Conservation (phyloP, 495 filamentous ascomycete genomes). For the Penicillium parvum region DNA sequence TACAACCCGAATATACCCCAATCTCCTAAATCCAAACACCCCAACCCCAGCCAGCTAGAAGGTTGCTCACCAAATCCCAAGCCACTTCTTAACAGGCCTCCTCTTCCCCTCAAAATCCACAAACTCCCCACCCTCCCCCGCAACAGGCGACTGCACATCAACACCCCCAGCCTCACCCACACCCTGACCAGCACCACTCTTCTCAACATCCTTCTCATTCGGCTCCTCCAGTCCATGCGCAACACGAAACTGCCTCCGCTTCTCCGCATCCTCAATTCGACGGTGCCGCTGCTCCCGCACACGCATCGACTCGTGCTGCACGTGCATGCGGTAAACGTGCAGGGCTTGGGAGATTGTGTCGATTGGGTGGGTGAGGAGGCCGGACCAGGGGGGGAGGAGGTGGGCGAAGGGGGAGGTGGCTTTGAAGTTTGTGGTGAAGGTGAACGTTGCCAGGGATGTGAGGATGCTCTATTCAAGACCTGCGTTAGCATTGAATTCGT, state of each 20-base stretch:
- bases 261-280: constrained; percentile 71
- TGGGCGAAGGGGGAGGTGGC: constrained; percentile 65
- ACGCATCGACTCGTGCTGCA: constrained; percentile 55
- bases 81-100: constrained; percentile 56
- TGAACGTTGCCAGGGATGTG: constrained; percentile 58
- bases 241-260: constrained; percentile 71
- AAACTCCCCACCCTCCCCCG: constrained; percentile 20
- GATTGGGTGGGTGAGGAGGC: constrained; percentile 60
- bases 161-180: constrained; percentile 16
- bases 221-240: constrained; percentile 71
- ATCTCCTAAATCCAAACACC: background rate
- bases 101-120: constrained; percentile 44
- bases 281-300: constrained; percentile 61
- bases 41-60: background rate
- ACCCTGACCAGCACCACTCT: constrained; percentile 8
- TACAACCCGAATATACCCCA: background rate
- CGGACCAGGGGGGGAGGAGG: constrained; percentile 60
- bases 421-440: constrained; percentile 67
- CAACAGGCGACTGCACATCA: constrained; percentile 31
- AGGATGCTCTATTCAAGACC: constrained; percentile 58
- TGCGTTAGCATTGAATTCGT: background rate
- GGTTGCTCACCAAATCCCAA: constrained; percentile 54
- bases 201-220: constrained; percentile 18
- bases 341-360: constrained; percentile 50
- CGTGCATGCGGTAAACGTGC: constrained; percentile 67